Percentiles rank a stretch among this genome's conserved stretches.
phyloP scores from a whole-genome alignment of 225 moss, liverwort and hornwort species.

The Physcomitrellopsis africana region DNA sequence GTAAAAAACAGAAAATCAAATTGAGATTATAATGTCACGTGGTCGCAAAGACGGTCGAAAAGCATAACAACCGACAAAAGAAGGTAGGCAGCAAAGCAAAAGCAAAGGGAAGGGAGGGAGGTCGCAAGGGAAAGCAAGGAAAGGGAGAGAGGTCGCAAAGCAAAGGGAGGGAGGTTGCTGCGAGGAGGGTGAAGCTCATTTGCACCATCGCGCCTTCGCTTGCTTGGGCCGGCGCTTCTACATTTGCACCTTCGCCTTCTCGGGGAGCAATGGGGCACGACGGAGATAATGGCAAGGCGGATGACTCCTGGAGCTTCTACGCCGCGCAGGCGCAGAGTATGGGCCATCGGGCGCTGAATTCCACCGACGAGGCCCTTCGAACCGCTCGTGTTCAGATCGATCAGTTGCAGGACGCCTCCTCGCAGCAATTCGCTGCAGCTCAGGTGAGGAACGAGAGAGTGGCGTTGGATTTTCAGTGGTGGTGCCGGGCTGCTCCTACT shows the following conservation, averaged over 20 bases:
- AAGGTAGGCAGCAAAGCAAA: not conserved
- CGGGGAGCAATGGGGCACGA: conserved; percentile 47
- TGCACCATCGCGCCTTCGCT: too few species aligned
- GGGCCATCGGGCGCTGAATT: conserved; percentile 54
- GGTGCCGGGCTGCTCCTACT: too few species aligned
- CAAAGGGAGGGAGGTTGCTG: not conserved
- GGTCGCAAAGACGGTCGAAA: too few species aligned
- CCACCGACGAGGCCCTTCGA: conserved; percentile 55
- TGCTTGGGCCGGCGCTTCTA: not conserved
- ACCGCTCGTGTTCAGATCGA: conserved; percentile 54
- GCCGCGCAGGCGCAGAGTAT: conserved; percentile 62
- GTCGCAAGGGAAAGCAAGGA: conserved; percentile 41
- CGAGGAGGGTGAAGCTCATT: conserved; percentile 6
- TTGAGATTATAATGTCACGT: too few species aligned
- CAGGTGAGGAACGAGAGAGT: conserved; percentile 32
- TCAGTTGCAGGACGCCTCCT: conserved; percentile 54
- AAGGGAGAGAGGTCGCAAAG: conserved; percentile 21
- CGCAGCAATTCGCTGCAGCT: conserved; percentile 42
- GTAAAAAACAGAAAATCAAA: too few species aligned
- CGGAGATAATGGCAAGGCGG: conserved; percentile 46
- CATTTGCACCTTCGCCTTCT: not conserved
- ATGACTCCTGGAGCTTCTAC: conserved; percentile 60
- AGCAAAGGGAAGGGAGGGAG: conserved; percentile 39
- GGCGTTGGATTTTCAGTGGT: too few species aligned
- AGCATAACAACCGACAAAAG: too few species aligned